Base-by-base conservation (phyloP, 208 protist species). In the Endotrypanum monterogeii region DNA sequence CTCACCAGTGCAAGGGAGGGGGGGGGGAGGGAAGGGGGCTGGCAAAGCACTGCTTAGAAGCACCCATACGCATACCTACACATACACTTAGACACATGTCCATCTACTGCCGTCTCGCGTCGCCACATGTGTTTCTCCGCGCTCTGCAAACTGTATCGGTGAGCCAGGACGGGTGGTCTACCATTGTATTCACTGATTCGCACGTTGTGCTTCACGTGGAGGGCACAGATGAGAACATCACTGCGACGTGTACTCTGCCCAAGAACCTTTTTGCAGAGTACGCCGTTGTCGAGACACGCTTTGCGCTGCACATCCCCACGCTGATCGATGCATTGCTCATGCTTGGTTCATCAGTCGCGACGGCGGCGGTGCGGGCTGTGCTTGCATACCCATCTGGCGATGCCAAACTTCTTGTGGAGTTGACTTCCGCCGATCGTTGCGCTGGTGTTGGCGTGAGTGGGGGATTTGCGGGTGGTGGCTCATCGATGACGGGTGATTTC, bases 191-290 rank as follows among this genome's bases (percentile, higher is more conserved):
- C 79, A 91, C 84, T 0, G 79, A 87, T 14, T 73, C 70, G 35
- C 79, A 74, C 57, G 85, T 94, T 3, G 72, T 92, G 14, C 66
- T 94, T 58, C 87, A 94, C 77, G 90, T 94, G 11, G 89, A 91
- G 50, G 86, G 89, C 23, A 83, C 67, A 0, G 88, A 94, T 74
- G 87, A 88, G 56, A 88, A 80, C 74, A 85, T 84, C 50, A 96
- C 92, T 1, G 90, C 90, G 12, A 92, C 87, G n/a, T 89, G 90
- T 23, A 85, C 82, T 52, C 78, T 96, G 67, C 90, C 89, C 4
- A 80, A 78, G 30, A 61, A 63, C 11, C n/a, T 96, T 20, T 96
- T 96, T 60, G 79, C 79, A 16, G 89, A 96, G 54, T 96, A 95
- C 80, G 81, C 85, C 0, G 87, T 92, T 14, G 80, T 84, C 12